A percentile compares a stretch with the other conserved stretches of the same genome.
Evolutionary conservation across 805 yeast genomes (phyloP).

Genomic region (Wickerhamiella spandovensis): DNA sequence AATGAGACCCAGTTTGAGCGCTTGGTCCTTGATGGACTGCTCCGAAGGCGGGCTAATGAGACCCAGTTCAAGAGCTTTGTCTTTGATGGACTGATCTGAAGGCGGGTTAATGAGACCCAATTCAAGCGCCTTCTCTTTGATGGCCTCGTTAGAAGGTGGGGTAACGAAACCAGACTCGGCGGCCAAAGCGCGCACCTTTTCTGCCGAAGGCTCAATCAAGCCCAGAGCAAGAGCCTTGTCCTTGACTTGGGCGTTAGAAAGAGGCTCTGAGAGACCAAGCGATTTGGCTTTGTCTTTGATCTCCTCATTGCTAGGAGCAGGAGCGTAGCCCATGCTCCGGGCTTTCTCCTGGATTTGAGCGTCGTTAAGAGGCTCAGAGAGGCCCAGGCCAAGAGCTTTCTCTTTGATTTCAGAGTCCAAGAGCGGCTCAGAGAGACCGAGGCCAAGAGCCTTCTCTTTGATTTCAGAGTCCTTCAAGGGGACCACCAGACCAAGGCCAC

Average conservation of each 20-base stretch:
- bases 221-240: constrained; percentile 8
- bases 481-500: neutral
- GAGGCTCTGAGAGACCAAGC: constrained; percentile 14
- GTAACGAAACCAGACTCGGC: constrained; percentile 8
- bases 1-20: constrained; percentile 8
- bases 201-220: constrained; percentile 3
- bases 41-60: constrained; percentile 46
- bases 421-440: constrained; percentile 7
- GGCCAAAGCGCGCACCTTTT: constrained; percentile 7
- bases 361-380: constrained; percentile 7
- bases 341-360: constrained; percentile 29
- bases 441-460: constrained; percentile 8
- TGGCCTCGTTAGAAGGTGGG: constrained; percentile 6
- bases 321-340: constrained; percentile 2
- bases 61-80: constrained; percentile 57
- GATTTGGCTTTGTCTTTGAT: neutral
- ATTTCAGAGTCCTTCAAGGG: constrained; percentile 9
- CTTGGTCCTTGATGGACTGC: too few species aligned
- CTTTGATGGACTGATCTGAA: constrained; percentile 25
- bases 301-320: constrained; percentile 19
- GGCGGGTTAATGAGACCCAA: constrained; percentile 17
- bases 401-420: constrained; percentile 5
- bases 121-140: constrained; percentile 11
- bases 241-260: constrained; percentile 6
- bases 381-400: constrained; percentile 10